Evolutionary conservation across 768 basidiomycete genomes (phyloP).

Genomic region (Mycena amicta): DNA sequence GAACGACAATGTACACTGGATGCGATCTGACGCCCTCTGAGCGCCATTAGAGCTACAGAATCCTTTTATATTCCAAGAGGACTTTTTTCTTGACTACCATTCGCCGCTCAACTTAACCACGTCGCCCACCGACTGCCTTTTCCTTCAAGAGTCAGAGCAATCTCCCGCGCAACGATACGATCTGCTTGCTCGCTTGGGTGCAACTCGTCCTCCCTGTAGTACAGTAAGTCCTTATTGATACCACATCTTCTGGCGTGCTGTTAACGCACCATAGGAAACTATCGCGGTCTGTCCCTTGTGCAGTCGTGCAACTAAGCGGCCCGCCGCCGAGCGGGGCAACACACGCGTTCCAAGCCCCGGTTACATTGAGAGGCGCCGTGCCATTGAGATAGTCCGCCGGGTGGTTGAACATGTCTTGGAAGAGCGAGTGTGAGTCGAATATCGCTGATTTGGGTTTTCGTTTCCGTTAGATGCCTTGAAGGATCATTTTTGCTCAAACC

Average conservation of each 20-base stretch:
- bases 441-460: conserved; percentile 38
- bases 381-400: conserved; percentile 63
- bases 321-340: conserved; percentile 35
- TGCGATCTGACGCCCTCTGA: too few relatives aligned
- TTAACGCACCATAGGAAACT: conserved; percentile 61
- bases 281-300: conserved; percentile 48
- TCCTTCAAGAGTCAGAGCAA: conserved; percentile 49
- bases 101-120: conserved; percentile 51
- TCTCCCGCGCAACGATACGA: conserved; percentile 54
- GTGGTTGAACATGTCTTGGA: conserved; percentile 57
- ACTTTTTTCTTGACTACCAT: not conserved
- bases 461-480: not conserved
- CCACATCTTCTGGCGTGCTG: not conserved
- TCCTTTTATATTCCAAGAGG: not conserved
- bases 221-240: conserved; percentile 2
- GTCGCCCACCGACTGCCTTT: conserved; percentile 47
- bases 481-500: conserved; percentile 13
- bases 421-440: conserved; percentile 64
- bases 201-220: conserved; percentile 50
- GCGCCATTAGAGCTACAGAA: too few relatives aligned
- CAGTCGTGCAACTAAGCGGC: conserved; percentile 34
- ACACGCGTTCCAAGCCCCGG: conserved; percentile 37
- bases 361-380: conserved; percentile 62
- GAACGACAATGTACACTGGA: not conserved
- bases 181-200: conserved; percentile 64